Base-by-base conservation (phyloP, 2,329 filamentous ascomycete genomes). In the Davidsoniella virescens region DNA sequence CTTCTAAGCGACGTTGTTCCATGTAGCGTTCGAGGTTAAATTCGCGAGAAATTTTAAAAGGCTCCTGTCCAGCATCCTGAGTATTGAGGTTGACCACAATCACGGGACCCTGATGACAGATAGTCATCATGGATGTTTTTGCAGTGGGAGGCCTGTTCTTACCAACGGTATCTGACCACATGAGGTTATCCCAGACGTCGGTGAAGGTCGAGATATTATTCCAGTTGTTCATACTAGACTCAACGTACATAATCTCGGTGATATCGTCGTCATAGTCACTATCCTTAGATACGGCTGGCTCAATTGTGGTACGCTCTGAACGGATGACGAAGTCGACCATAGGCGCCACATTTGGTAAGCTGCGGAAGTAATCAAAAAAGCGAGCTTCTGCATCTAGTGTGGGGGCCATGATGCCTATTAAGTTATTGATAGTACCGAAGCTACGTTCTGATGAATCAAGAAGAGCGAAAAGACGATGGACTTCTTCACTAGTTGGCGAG, bases 401-500 rank as follows among this genome's bases (percentile, higher is more conserved):
- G 17, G 41, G n/a, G 60, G 54, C 20, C 57, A 60, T 18, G 67
- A 61, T 10, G 63, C 61, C 29, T 64, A 55, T 26, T 5, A 80
- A 60, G 4, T 65, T 62, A 50, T 75, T 72, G 18, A 69, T 69
- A 0, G 71, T 73, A 12, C 73, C 78, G 55, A 79, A 80, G 41
- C 70, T 72, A 41, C 78, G 69, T 23, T 80, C 72, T 0, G 76
- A 78, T 8, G 62, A 64, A 51, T 81, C 77, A 2, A 82, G 66
- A 54, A 82, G 80, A 8, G 76, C 77, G 65, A 82, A 70, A 4
- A 82, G 60, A 12, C 78, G 73, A 55, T 80, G 77, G 2, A 80
- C 55, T 59, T 81, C 78, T 20, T 76, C 67, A 12, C 29, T 33
- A 12, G 29, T 33, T 9, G 29, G 29, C 29, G 12, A 9, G 29